Percentiles rank a stretch among this genome's conserved stretches.
These are phyloP conservation scores for Ceratocystis destructans DNA, from an alignment of 2,329 filamentous ascomycete genomes.

Conservation along the genomic window DNA sequence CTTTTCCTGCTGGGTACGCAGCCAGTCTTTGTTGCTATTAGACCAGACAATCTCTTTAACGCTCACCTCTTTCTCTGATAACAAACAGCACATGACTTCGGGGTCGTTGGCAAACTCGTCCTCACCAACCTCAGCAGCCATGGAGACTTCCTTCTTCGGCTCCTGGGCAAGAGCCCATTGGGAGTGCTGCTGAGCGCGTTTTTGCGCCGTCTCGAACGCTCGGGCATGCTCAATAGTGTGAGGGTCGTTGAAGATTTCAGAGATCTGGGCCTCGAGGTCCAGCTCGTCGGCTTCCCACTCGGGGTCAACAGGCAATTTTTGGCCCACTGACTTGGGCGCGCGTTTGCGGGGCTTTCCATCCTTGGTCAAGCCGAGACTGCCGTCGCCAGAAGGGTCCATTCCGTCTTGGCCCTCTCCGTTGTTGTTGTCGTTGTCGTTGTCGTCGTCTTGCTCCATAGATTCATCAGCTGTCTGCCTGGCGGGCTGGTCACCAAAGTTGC, in stretches of 20 bases:
- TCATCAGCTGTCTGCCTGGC: not conserved
- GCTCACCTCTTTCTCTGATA: conserved; percentile 58
- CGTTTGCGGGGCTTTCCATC: conserved; percentile 4
- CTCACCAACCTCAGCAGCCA: conserved; percentile 54
- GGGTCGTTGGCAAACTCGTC: conserved; percentile 81
- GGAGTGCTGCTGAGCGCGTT: conserved; percentile 41
- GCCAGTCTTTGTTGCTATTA: conserved; percentile 85
- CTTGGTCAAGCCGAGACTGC: conserved; percentile 16
- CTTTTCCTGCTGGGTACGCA: conserved; percentile 76
- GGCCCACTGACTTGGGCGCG: conserved; percentile 23
- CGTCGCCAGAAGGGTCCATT: conserved; percentile 21
- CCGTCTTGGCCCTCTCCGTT: not conserved
- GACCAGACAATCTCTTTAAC: conserved; percentile 91
- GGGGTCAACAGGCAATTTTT: conserved; percentile 43
- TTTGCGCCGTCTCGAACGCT: conserved; percentile 43
- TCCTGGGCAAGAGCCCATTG: conserved; percentile 37
- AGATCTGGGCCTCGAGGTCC: conserved; percentile 55
- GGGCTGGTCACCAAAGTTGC: conserved; percentile 32
- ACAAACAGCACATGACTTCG: conserved; percentile 68
- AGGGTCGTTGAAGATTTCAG: conserved; percentile 52
- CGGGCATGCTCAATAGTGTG: conserved; percentile 42
- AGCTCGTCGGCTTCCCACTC: conserved; percentile 51
- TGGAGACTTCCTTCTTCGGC: conserved; percentile 37
- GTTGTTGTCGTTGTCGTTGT: conserved; percentile 15
- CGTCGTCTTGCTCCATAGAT: conserved; percentile 19